Evolutionary conservation across 2,329 filamentous ascomycete species (phyloP), one percentile per base, ranked within the genome.

Genomic region (Zymoseptoria passerinii): DNA sequence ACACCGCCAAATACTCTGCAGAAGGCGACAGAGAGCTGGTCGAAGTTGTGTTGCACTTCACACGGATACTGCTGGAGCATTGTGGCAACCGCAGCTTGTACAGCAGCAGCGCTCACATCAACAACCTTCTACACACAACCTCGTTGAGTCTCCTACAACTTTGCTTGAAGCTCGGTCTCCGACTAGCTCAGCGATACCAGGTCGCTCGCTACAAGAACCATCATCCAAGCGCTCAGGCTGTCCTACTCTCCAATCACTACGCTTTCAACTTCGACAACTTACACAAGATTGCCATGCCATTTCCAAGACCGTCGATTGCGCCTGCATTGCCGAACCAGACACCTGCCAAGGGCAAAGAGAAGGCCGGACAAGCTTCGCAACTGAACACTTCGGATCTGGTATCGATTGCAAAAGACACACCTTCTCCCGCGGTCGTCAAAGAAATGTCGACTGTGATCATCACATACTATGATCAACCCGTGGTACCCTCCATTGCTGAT

Each of bases 71-170:
- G 28, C 77, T 97, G 54, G 90, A 97, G 72, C 94, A 96, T 71
- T 99, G 94, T 74, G 94, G 92, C 60, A 99, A 99, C 71, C 83
- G 95, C 66, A 96, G 92, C 76, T 86, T 99, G 67, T 99, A 97
- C 73, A 90, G 88, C 61, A 99, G 94, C 78, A 97, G 92, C 72
- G 81, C 87, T 65, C 89, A 95, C 67, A 78, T 99, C 61, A 94
- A 92, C 71, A 87, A 92, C 70, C 81, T 99, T 48, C 82, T 99
- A 59, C 90, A 96, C 73, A 92, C 89, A 50, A 92, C 90, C 2
- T 92, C 88, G 23, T 80, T 92, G 58, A 83, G 85, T 28, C 81
- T 99, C 53, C 80, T 99, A 56, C 85, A 88, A 69, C 82, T 83
- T 28, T 88, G 90, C 8, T 81, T 99, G 49, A 85, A 89, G 63